phyloP scores from a whole-genome alignment of 768 basidiomycete genomes.

The Pisolithus sp. region DNA sequence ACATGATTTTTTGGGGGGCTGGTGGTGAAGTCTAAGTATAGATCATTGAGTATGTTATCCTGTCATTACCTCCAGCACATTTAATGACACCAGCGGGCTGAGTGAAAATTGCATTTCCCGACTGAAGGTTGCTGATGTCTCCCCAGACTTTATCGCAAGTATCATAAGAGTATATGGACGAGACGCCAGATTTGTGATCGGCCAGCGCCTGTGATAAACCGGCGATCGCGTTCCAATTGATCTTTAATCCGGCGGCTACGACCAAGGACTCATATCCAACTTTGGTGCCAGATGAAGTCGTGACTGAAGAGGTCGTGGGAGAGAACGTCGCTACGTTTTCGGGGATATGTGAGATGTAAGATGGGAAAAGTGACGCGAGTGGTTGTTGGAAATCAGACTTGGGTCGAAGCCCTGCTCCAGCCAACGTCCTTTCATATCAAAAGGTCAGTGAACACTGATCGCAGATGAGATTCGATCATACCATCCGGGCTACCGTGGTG shows the following conservation, averaged over 20 bases:
- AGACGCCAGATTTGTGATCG: conserved; percentile 76
- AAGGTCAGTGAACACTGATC: not conserved
- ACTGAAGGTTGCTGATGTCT: conserved; percentile 68
- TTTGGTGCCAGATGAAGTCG: conserved; percentile 61
- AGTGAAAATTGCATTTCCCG: conserved; percentile 87
- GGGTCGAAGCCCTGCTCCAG: conserved; percentile 75
- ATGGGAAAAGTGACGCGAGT: conserved; percentile 66
- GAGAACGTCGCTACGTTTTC: conserved; percentile 71
- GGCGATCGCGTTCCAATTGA: conserved; percentile 70
- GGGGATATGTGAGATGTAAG: conserved; percentile 61
- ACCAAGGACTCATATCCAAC: conserved; percentile 82
- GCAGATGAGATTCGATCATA: conserved; percentile 28
- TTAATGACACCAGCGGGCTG: conserved; percentile 92
- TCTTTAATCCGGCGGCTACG: conserved; percentile 84
- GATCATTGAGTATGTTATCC: not conserved
- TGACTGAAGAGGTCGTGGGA: conserved; percentile 68
- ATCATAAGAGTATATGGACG: conserved; percentile 87
- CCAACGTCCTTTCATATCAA: conserved; percentile 67
- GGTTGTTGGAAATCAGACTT: conserved; percentile 66
- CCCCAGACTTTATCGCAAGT: conserved; percentile 87
- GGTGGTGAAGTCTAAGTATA: conserved; percentile 4
- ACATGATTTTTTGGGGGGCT: conserved; percentile 93
- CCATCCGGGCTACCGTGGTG: conserved; percentile 77
- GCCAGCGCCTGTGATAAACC: conserved; percentile 72
- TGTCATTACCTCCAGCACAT: conserved; percentile 73